Percentiles rank a stretch among this genome's conserved stretches.
phyloP scores from a whole-genome alignment of 345 rosid species.

The Pugionium dolabratum region DNA sequence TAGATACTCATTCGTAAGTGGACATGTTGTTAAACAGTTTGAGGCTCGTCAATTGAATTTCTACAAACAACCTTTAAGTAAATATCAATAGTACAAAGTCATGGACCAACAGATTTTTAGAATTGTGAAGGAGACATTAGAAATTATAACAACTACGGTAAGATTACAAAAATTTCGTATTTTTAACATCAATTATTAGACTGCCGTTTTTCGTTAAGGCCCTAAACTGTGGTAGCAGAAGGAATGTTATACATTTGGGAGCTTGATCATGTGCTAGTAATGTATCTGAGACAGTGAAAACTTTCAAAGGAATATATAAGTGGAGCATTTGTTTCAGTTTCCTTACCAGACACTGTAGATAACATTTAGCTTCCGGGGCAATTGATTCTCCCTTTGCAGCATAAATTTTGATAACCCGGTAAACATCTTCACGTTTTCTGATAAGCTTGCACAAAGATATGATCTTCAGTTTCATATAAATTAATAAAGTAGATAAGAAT shows the following conservation, averaged over 20 bases:
- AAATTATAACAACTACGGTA: slow-evolving; percentile 15
- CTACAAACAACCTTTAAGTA: background rate
- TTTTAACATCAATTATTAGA: background rate
- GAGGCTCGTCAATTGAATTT: slow-evolving; percentile 5
- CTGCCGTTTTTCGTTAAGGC: background rate
- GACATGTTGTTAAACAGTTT: background rate
- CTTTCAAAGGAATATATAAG: background rate
- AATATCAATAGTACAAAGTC: no score
- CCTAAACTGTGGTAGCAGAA: slow-evolving; percentile 17
- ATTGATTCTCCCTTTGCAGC: slow-evolving; percentile 63
- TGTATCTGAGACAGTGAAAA: slow-evolving; percentile 14
- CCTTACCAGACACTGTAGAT: slow-evolving; percentile 77
- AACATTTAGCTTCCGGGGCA: slow-evolving; percentile 58
- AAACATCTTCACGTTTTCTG: slow-evolving; percentile 87
- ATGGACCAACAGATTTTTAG: no score
- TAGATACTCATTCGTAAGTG: slow-evolving; percentile 4
- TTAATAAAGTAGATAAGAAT: slow-evolving; percentile 13
- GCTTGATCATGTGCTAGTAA: background rate
- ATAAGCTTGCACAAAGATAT: slow-evolving; percentile 47
- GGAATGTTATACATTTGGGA: background rate
- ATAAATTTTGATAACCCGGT: slow-evolving; percentile 64
- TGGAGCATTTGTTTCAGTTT: slow-evolving; percentile 31
- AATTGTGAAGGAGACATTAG: background rate
- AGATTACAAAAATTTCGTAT: no score
- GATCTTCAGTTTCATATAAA: slow-evolving; percentile 29